Evolutionary conservation across 805 yeast species (phyloP), one percentile per base, ranked within the genome.

Genomic region (Candida corydali): DNA sequence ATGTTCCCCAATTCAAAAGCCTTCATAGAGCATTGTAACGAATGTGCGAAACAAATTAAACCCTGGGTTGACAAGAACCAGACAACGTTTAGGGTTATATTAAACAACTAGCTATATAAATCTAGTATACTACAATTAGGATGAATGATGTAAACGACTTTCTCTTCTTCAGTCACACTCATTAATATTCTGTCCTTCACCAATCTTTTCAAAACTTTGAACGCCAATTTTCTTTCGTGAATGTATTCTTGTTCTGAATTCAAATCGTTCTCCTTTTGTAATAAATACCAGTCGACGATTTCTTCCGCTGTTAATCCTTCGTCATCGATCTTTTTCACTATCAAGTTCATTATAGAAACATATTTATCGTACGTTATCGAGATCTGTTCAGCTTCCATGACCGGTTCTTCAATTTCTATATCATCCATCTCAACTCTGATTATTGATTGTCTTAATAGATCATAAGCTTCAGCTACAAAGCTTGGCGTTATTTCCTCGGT

Each of bases 361-460:
- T 87, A 91, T 57, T 84, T 85, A 53, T 91, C 97, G 56, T 87
- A 87, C 1, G 95, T 71, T 36, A 93, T 78, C 7, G 80, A 64
- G 15, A 74, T 40, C 18, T 51, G 50, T 14, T 43, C 61, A 9
- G 46, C 54, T 8, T 34, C 47, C 15, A 47, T 58, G 3, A 59
- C 73, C 20, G 74, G 88, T n/a, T 78, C 94, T 9, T 80, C 93
- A 32, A 91, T 70, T 42, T 86, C 93, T 27, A 91, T 74, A 56
- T 91, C 98, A 49, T 91, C 98, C 57, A 82, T 83, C 56, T 93
- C 97, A 27, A 91, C 97, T 43, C 93, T 78, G 49, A 93, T 87
- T 43, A 91, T 89, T 26, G 96, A 85, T 61, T 87, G 95, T 56
- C 93, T 78, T 50, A 93, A 69, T 44, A 93, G 66, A 51, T 84